These are phyloP conservation scores for Ganoderma boninense DNA, from an alignment of 1,284 basidiomycete genomes.

Conservation along the genomic window DNA sequence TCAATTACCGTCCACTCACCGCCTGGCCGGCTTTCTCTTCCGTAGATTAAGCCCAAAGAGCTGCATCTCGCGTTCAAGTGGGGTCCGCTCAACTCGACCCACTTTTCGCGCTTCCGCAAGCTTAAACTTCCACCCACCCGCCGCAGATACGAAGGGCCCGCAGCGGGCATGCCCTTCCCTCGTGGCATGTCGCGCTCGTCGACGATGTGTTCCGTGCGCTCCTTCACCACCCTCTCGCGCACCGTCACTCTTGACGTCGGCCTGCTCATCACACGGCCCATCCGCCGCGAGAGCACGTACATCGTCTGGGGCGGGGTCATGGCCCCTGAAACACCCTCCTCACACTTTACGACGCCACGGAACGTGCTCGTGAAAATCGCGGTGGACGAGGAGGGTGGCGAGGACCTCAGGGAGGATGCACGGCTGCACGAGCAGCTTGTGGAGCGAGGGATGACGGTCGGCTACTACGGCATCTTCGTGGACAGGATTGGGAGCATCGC, in stretches of 20 bases:
- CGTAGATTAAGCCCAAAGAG: conserved; percentile 28
- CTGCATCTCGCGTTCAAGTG: conserved; percentile 33
- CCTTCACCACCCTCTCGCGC: conserved; percentile 12
- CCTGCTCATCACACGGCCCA: conserved; percentile 30
- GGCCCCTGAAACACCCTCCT: conserved; percentile 22
- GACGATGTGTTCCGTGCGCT: conserved; percentile 24
- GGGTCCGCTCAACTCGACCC: conserved; percentile 25
- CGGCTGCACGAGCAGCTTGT: conserved; percentile 29
- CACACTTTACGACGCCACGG: conserved; percentile 16
- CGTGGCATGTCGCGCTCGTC: conserved; percentile 24
- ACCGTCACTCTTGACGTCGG: conserved; percentile 28
- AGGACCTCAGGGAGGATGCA: conserved; percentile 32
- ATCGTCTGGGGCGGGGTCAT: conserved; percentile 33
- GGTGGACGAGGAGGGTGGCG: conserved; percentile 32
- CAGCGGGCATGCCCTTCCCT: conserved; percentile 2
- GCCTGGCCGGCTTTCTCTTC: background rate
- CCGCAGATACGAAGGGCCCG: background rate
- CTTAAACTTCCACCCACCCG: conserved; percentile 13
- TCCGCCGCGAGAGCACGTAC: conserved; percentile 32
- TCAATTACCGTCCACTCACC: background rate
- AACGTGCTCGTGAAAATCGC: conserved; percentile 32
- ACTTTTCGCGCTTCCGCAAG: conserved; percentile 28
- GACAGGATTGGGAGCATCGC: conserved; percentile 31
- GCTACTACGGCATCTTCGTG: conserved; percentile 30
- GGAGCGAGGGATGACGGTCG: conserved; percentile 28